phyloP scores from a whole-genome alignment of 768 basidiomycete genomes.

The Lactarius evosmus region DNA sequence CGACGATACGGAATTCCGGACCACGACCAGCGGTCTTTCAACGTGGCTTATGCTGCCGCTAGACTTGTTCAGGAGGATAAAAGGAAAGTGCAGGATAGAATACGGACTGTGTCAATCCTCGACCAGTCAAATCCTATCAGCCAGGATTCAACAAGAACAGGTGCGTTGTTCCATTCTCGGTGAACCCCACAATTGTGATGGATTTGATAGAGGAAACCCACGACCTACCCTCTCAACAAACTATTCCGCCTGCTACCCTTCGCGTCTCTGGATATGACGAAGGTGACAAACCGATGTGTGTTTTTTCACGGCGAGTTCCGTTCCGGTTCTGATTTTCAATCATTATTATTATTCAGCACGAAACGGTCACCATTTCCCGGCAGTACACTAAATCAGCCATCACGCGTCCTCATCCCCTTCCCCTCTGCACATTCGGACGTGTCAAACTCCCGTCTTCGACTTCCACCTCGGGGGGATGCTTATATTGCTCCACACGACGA shows the following conservation, averaged over 20 bases:
- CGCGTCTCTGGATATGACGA: slow-evolving; percentile 17
- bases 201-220: neutral
- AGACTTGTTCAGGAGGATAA: slow-evolving; percentile 50
- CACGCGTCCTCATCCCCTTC: neutral
- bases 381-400: neutral
- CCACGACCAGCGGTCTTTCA: slow-evolving; percentile 77
- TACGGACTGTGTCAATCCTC: slow-evolving; percentile 7
- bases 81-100: slow-evolving; percentile 12
- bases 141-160: slow-evolving; percentile 6
- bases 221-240: slow-evolving; percentile 5
- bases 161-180: neutral
- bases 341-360: slow-evolving; percentile 1
- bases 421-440: slow-evolving; percentile 4
- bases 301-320: neutral
- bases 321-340: neutral
- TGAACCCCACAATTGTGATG: neutral
- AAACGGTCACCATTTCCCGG: slow-evolving; percentile 4
- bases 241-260: slow-evolving; percentile 8
- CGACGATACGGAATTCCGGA: slow-evolving; percentile 82
- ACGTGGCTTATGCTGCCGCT: slow-evolving; percentile 80
- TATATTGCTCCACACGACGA: slow-evolving; percentile 5
- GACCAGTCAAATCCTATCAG: neutral
- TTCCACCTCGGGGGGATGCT: neutral
- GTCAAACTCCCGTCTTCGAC: slow-evolving; percentile 1
- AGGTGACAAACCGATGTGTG: slow-evolving; percentile 11